A percentile compares a stretch with the other conserved stretches of the same genome.
These are phyloP conservation scores for Colletotrichum horii DNA, from an alignment of 2,329 filamentous ascomycete genomes.

Conservation along the genomic window DNA sequence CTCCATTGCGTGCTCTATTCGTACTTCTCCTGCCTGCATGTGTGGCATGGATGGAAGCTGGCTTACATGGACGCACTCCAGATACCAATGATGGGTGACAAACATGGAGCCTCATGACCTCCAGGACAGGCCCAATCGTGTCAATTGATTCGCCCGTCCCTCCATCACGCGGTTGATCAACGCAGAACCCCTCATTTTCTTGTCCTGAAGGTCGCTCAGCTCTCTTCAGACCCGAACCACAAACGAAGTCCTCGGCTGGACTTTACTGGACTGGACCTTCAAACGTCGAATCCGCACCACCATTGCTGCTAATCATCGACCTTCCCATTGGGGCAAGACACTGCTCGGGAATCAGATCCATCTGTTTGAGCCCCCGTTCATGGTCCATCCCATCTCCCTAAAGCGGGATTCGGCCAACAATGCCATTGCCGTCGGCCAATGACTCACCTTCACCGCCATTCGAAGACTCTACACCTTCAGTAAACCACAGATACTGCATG, in stretches of 20 bases:
- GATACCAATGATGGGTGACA: background rate
- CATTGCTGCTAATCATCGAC: background rate
- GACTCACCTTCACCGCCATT: constrained; percentile 21
- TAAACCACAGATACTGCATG: background rate
- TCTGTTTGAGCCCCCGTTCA: background rate
- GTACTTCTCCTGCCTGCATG: background rate
- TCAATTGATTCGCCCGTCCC: background rate
- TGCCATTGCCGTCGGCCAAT: background rate
- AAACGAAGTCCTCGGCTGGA: background rate
- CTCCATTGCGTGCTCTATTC: background rate
- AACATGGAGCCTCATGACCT: constrained; percentile 10
- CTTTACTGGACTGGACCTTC: background rate
- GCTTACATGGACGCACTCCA: background rate
- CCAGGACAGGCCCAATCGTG: background rate
- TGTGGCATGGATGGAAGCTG: background rate
- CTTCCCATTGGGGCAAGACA: constrained; percentile 12
- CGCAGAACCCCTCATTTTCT: background rate
- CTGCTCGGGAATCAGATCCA: background rate
- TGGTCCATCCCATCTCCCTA: background rate
- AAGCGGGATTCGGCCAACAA: background rate
- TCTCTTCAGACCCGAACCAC: background rate
- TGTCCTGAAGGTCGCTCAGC: background rate
- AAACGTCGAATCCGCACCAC: background rate
- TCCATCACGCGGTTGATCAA: background rate
- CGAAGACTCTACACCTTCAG: background rate